phyloP scores from a whole-genome alignment of 768 basidiomycete genomes.

The Suillus ampliporus region DNA sequence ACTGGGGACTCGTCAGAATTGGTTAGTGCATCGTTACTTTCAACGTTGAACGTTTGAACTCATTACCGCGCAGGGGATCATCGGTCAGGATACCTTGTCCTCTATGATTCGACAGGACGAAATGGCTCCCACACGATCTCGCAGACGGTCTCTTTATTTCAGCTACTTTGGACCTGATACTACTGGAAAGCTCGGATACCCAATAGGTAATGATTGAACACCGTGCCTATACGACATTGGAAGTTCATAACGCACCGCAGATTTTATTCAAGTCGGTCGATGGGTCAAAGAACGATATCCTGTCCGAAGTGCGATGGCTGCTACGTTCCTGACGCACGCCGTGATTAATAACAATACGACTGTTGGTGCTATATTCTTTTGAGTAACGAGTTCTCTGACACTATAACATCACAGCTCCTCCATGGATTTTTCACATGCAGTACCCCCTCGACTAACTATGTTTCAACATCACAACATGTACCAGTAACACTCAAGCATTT shows the following conservation, averaged over 20 bases:
- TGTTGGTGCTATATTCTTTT: slow-evolving; percentile 23
- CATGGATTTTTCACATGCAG: slow-evolving; percentile 46
- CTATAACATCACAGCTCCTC: slow-evolving; percentile 47
- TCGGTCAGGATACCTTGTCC: slow-evolving; percentile 74
- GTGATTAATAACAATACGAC: slow-evolving; percentile 65
- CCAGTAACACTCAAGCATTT: slow-evolving; percentile 82
- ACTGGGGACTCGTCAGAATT: slow-evolving; percentile 23
- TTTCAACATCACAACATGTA: slow-evolving; percentile 45
- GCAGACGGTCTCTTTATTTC: slow-evolving; percentile 61
- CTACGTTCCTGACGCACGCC: slow-evolving; percentile 75
- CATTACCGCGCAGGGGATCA: slow-evolving; percentile 54
- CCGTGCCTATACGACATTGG: background rate
- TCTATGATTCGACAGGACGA: slow-evolving; percentile 81
- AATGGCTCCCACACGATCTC: slow-evolving; percentile 58
- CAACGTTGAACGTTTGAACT: slow-evolving; percentile 12
- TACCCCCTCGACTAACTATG: slow-evolving; percentile 27
- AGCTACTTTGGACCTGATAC: slow-evolving; percentile 43
- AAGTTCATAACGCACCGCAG: slow-evolving; percentile 39
- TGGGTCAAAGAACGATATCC: slow-evolving; percentile 68
- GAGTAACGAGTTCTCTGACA: slow-evolving; percentile 3
- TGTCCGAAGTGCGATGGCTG: slow-evolving; percentile 58
- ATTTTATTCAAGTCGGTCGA: slow-evolving; percentile 58
- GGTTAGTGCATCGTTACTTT: slow-evolving; percentile 22
- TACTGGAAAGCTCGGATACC: slow-evolving; percentile 60
- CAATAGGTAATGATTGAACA: slow-evolving; percentile 51